Percentiles rank a stretch among this genome's conserved stretches.
Conservation (phyloP, 2,329 filamentous ascomycete species). For the Paracorniculantispora psalliotae region DNA sequence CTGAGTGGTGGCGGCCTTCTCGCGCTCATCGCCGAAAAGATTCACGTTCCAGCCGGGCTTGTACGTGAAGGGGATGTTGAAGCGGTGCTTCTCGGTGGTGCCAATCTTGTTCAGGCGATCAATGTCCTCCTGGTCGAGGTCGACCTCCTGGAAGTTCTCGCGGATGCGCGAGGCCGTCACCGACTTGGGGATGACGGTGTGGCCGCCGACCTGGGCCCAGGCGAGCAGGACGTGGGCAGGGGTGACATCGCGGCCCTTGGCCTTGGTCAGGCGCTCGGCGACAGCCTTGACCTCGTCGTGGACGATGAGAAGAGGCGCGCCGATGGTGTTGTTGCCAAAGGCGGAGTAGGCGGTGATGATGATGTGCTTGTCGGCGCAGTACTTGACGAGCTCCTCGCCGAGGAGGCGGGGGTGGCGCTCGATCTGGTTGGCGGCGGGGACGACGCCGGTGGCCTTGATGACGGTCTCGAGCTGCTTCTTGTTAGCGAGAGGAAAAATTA, state of each 20-base stretch:
- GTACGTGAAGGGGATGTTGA: conserved; percentile 41
- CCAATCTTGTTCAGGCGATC: conserved; percentile 58
- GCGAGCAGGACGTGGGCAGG: conserved; percentile 47
- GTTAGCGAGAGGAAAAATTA: conserved; percentile 1
- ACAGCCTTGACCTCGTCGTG: conserved; percentile 51
- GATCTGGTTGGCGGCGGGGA: conserved; percentile 61
- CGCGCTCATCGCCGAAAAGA: conserved; percentile 49
- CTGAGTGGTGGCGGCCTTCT: conserved; percentile 45
- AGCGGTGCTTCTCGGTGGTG: conserved; percentile 38
- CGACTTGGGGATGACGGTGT: conserved; percentile 71
- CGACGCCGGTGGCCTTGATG: conserved; percentile 52
- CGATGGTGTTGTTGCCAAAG: conserved; percentile 42
- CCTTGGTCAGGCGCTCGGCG: conserved; percentile 40
- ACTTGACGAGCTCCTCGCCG: conserved; percentile 51
- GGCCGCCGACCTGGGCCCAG: conserved; percentile 56
- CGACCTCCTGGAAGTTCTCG: conserved; percentile 64
- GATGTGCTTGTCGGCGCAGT: conserved; percentile 58
- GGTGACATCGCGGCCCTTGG: conserved; percentile 34
- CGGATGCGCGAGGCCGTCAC: conserved; percentile 63
- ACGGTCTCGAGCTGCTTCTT: conserved; percentile 43
- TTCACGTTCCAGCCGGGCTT: conserved; percentile 52
- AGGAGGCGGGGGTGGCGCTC: conserved; percentile 64
- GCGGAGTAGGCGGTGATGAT: conserved; percentile 62
- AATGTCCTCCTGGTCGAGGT: conserved; percentile 55
- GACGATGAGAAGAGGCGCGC: conserved; percentile 51